Base-by-base conservation (phyloP, 805 yeast species). In the Kazachstania martiniae region DNA sequence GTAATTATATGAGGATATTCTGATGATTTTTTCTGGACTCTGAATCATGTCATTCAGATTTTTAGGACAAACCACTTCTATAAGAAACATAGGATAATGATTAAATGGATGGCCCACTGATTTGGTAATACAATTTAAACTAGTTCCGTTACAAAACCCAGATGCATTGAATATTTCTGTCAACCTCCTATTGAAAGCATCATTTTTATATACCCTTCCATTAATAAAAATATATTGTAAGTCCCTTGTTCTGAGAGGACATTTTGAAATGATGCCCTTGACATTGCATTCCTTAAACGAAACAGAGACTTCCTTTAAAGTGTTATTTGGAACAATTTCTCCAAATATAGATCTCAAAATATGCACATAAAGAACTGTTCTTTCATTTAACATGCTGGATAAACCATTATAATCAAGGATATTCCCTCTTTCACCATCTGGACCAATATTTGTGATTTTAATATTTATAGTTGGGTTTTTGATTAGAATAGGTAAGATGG, bases 161-260 rank as follows among this genome's bases (percentile, higher is more conserved):
- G 43, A 36, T 5, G 30, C 15, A 18, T 42, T 42, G 32, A 33
- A 51, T 40, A 50, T 47, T 44, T 7, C 43, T 47, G 25, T 53
- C 21, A 32, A 41, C 29, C 8, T 16, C 27, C 37, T 46, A 2
- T 39, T 28, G 10, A 53, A 30, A 3, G 25, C 17, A 6, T 33
- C 27, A 32, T 58, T 53, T 0, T 25, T 8, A 12, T 62, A 43
- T 8, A 43, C 51, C 16, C 67, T 52, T 3, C 61, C 61, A 46
- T 75, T 72, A 15, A 70, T 40, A 32, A 59, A 67, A 1, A 72
- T 41, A 31, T 59, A 64, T 41, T 74, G 81, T 35, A 60, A 56
- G 1, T 43, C 37, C 27, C 53, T 62, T 0, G 64, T 46, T 33
- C 58, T 58, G 1, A 52, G 38, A 1, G 69, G 58, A 0, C 33